Evolutionary conservation across 2,329 filamentous ascomycete genomes (phyloP).

Genomic region (Calonectria multiphialidica): DNA sequence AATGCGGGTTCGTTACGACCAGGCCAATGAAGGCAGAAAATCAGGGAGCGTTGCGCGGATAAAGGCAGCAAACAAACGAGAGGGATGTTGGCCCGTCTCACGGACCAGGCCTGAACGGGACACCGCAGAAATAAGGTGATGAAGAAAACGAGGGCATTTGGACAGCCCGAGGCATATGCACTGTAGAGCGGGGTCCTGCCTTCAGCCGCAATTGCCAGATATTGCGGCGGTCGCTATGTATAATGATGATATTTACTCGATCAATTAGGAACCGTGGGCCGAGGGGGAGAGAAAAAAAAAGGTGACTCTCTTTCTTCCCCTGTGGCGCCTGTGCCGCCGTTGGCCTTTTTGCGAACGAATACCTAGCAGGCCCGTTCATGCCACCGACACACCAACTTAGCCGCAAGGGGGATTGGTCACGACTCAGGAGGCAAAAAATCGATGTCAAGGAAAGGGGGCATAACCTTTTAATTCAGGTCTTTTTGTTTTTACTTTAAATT

Average conservation of each 20-base stretch:
- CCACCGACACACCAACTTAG: not conserved
- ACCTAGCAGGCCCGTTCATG: not conserved
- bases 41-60: constrained; percentile 1
- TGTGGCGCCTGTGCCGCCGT: not conserved
- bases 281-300: not conserved
- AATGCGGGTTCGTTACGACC: not conserved
- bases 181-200: not conserved
- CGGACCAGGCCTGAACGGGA: not conserved
- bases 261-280: not conserved
- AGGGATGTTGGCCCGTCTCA: constrained; percentile 1
- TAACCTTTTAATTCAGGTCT: not conserved
- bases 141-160: not conserved
- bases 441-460: not conserved
- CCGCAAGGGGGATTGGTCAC: not conserved
- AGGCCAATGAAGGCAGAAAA: not conserved
- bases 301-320: not conserved
- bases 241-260: not conserved
- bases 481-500: no score
- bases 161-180: not conserved
- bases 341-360: not conserved
- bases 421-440: not conserved
- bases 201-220: not conserved
- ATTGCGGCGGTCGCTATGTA: not conserved
- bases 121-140: not conserved
- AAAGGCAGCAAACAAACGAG: not conserved